Base-by-base conservation (phyloP, 257 asterid genomes). In the Linaria vulgaris region DNA sequence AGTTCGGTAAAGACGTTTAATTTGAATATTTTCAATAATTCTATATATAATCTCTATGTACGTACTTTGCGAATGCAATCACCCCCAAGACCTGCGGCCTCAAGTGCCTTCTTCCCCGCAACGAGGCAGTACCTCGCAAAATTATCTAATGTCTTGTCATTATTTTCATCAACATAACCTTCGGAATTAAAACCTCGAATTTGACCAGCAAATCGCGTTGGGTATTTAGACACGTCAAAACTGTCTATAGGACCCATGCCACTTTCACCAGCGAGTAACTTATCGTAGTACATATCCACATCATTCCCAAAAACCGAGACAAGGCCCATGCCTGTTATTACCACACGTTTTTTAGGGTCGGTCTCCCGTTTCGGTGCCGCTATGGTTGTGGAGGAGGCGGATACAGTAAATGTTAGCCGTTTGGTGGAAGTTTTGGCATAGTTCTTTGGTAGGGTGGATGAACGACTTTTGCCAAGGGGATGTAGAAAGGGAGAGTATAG, bases 61-160 rank as follows among this genome's bases (percentile, higher is more conserved):
- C 34, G 37, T 78, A 75, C 84, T 77, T 53, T 65, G 27, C 57
- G 39, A 4, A 78, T 78, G 4, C 45, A 66, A 12, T 82, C 82
- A 59, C 82, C 78, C 3, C 87, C 84, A 56, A 82, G 84, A 78
- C 69, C 77, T 58, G 87, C 84, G 19, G 22, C 48, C 64, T 82
- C 84, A 12, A 82, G 87, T 31, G 87, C 87, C 49, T 76, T 82
- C 60, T 82, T 82, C 64, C 87, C 87, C 0, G 84, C 84, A 57
- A 82, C 87, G 62, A 82, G 64, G 80, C 82, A 78, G 82, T 82
- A 78, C 34, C 82, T 76, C 66, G 73, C 53, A 25, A 73, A 73
- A 73, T 82, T 82, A 46, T 82, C 87, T 56, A 82, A 45, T 45
- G 80, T 73, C 74, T 82, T 72, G 59, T 82, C 87, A 46, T 78